Conservation (phyloP, 352 stramenopile species). For the Globisporangium viniferum region DNA sequence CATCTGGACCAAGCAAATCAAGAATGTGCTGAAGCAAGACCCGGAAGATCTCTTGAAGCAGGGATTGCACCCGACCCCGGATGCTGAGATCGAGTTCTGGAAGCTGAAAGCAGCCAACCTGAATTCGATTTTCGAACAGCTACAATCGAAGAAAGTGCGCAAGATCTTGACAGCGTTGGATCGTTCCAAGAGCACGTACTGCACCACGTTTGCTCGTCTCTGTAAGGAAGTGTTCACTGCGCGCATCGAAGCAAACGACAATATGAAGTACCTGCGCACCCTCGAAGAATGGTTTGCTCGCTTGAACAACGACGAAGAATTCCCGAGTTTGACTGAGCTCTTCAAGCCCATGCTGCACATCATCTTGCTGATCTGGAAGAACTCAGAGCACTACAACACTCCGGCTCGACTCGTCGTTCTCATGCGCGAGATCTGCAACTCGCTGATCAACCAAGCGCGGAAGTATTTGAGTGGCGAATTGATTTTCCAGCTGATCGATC, state of each 20-base stretch:
- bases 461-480: conserved; percentile 94
- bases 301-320: conserved; percentile 94
- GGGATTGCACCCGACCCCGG: conserved; percentile 94
- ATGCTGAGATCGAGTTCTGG: conserved; percentile 98
- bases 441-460: conserved; percentile 91
- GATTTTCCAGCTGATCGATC: conserved; percentile 96
- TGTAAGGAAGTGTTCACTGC: conserved; percentile 98
- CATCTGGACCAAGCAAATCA: conserved; percentile 99
- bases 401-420: conserved; percentile 94
- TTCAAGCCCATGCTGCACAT: conserved; percentile 99
- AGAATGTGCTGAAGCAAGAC: conserved; percentile 98
- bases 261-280: conserved; percentile 97
- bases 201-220: conserved; percentile 93
- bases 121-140: conserved; percentile 94
- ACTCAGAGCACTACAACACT: conserved; percentile 99
- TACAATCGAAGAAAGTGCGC: conserved; percentile 92
- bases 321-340: conserved; percentile 87
- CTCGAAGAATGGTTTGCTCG: conserved; percentile 97
- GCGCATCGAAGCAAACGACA: conserved; percentile 96
- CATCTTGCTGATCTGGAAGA: conserved; percentile 99
- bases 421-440: conserved; percentile 98
- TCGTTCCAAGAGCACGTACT: conserved; percentile 96
- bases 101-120: conserved; percentile 95
- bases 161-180: conserved; percentile 95
- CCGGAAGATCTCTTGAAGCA: conserved; percentile 95